Base-by-base conservation (phyloP, 768 basidiomycete genomes). In the Clitopilus passeckerianus region DNA sequence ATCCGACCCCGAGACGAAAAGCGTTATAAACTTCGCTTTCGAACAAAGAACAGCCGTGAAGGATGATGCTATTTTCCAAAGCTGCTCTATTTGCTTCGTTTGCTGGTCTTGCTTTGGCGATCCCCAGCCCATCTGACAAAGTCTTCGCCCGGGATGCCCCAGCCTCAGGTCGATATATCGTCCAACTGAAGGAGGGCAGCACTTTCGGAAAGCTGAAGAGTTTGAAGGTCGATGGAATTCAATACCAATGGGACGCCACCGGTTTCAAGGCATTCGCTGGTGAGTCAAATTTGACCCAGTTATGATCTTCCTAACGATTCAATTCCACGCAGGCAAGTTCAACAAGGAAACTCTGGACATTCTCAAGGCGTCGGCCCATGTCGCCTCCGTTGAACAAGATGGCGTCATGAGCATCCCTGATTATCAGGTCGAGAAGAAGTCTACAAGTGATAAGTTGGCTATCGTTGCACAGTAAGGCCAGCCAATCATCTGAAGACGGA, bases 151-250 rank as follows among this genome's bases (percentile, higher is more conserved):
- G 33, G 5, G 58, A 55, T 18, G 35, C 34, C 14, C 20, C 61
- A 22, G 55, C 58, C 37, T 59, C 62, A 7, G 62, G 62, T 7
- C 50, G 62, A 22, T 63, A 63, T 34, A 60, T 63, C 30, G 64
- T 67, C 44, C 64, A 64, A 53, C 57, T 65, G 18, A 68, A 65
- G 34, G 53, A 56, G 18, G 57, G 46, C 34, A 24, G 57, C n/a
- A 50, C 55, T 8, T 22, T 34, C 18, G 33, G 24, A 16, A 23
- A 30, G 35, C 41, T 23, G n/a, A 15, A 10, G 14, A 34, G 46
- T 50, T 23, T 50, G 22, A 50, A 50, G n/a, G 34, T 57, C 53
- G 22, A 22, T 53, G 16, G 53, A 30, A 15, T 57, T 54, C 52
- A 59, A 55, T 30, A 56, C 37, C 2, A 59, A 59, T 37, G 59